Base-by-base conservation (phyloP, 495 filamentous ascomycete species). In the Penicilliopsis zonata region DNA sequence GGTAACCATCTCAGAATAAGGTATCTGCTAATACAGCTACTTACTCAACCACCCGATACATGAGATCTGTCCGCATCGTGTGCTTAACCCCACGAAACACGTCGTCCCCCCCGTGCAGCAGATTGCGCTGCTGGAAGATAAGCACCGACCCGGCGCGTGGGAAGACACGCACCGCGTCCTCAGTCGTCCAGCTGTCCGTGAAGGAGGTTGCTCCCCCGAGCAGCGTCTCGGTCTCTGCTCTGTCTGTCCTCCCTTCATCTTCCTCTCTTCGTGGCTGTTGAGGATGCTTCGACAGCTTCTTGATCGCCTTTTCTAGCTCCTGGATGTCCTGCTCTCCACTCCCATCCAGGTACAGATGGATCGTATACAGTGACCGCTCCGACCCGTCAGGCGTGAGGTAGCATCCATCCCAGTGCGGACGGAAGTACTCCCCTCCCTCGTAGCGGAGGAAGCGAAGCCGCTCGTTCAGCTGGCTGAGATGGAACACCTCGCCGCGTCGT, bases 291-390 rank as follows among this genome's bases (percentile, higher is more conserved):
- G 36, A 22, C 16, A 22, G 18, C 38, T 42, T 48, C 31, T 44
- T 28, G 28, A 51, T 41, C 34, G 51, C 47, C 10, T 39, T 34
- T 30, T 23, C 6, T 32, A 63, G 31, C 28, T 58, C 53, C 15
- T 42, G 25, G 25, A 55, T 25, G 50, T 65, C 52, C 40, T 64
- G 66, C 27, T 59, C 58, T n/a, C 53, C 62, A 1, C 61, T 56
- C 24, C 76, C 65, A 47, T 82, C 86, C 31, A 95, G 65, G 51
- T 94, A 95, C 10, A 94, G 52, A 36, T 95, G 87, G 16, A 93
- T 53, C 0, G 87, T 94, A 43, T 76, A 79, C 33, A 74, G 67
- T 2, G 83, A 82, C 13, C 38, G 50, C 48, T 84, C 70, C 26
- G 47, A 50, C 13, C 60, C 46, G 40, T 78, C 69, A 1, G 70